Evolutionary conservation across 2,329 filamentous ascomycete species (phyloP).

Genomic region (Decorospora gaudefroyi): DNA sequence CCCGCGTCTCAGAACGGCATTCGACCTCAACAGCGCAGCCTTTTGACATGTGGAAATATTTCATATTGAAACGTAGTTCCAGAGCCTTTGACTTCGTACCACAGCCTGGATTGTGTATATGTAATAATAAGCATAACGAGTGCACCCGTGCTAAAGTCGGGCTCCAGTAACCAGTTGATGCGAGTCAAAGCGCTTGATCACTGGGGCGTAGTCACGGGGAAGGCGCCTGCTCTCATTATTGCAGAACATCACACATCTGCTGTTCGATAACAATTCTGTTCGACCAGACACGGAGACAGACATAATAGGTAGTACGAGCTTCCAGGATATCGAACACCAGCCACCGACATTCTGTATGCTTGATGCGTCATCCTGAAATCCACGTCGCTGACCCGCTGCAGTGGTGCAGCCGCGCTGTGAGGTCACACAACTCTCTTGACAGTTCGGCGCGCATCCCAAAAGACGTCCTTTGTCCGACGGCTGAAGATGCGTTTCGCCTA

Average conservation of each 20-base stretch:
- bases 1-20: constrained; percentile 36
- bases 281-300: constrained; percentile 4
- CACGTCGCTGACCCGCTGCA: constrained; percentile 12
- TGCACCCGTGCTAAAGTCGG: constrained; percentile 7
- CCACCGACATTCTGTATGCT: constrained; percentile 11
- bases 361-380: constrained; percentile 7
- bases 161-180: too few relatives aligned
- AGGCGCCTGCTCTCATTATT: too few relatives aligned
- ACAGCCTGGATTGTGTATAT: not conserved
- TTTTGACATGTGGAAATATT: constrained; percentile 23
- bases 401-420: constrained; percentile 21
- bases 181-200: too few relatives aligned
- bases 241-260: too few relatives aligned
- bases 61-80: not conserved
- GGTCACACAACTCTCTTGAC: constrained; percentile 17
- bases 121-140: too few relatives aligned
- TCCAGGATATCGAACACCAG: constrained; percentile 8
- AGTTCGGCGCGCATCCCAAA: constrained; percentile 20
- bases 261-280: constrained; percentile 4
- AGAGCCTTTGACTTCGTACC: not conserved
- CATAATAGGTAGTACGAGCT: constrained; percentile 27
- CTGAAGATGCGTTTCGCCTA: constrained; percentile 12
- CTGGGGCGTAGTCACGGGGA: too few relatives aligned
- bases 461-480: constrained; percentile 16
- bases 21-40: constrained; percentile 29